Evolutionary conservation across 192 early-diverging fungal genomes (phyloP).

Genomic region (Backusella tarrabulga): DNA sequence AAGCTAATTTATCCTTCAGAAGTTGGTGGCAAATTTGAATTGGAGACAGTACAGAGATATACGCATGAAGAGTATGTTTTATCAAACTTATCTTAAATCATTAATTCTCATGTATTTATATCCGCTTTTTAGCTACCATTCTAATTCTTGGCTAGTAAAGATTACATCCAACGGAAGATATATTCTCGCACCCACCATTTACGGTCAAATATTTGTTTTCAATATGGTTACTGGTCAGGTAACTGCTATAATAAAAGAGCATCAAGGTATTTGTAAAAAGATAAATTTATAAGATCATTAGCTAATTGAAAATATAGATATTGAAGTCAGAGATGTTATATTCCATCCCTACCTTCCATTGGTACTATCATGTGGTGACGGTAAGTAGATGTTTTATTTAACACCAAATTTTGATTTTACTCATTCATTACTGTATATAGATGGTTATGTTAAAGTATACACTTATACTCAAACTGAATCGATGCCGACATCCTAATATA

Average conservation of each 20-base stretch:
- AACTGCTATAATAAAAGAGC: conserved; percentile 77
- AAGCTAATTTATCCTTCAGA: conserved; percentile 80
- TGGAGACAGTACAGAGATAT: conserved; percentile 76
- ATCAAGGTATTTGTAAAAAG: conserved; percentile 53
- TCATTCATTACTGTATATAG: conserved; percentile 27
- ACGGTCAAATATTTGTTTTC: conserved; percentile 87
- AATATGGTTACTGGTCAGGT: conserved; percentile 75
- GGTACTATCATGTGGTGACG: conserved; percentile 84
- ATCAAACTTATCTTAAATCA: background rate
- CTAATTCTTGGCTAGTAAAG: conserved; percentile 95
- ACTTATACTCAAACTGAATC: conserved; percentile 32
- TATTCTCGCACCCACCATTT: conserved; percentile 83
- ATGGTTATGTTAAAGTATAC: conserved; percentile 70
- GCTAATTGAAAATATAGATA: conserved; percentile 41
- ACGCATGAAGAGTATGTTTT: conserved; percentile 76
- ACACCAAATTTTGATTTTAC: background rate
- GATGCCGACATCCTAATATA: background rate
- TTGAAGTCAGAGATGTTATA: conserved; percentile 90
- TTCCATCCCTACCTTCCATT: conserved; percentile 85
- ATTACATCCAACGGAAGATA: conserved; percentile 87
- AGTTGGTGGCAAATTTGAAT: conserved; percentile 67
- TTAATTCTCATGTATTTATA: background rate
- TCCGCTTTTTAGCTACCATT: conserved; percentile 55
- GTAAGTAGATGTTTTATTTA: conserved; percentile 36
- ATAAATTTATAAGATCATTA: background rate